Evolutionary conservation across 139 green algal species (phyloP), one percentile per base, ranked within the genome.

Genomic region (Auxenochlorella protothecoides): DNA sequence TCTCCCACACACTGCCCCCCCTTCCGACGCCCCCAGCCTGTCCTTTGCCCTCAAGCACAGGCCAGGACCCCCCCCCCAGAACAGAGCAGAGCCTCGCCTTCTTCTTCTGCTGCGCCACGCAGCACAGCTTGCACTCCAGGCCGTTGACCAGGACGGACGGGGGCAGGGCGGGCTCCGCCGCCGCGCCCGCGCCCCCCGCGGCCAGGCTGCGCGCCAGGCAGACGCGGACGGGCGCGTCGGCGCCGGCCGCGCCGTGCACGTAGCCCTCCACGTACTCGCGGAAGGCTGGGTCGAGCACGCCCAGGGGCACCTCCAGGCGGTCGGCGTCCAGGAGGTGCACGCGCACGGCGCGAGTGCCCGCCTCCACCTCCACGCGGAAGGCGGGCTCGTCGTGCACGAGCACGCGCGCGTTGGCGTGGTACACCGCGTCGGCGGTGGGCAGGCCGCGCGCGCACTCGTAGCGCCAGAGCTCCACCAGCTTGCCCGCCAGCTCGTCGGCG

Each of bases 71-170:
- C 10, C 10, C 14, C 63, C n/a, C 63, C 66, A 62, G 59, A 12
- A 57, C 10, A 13, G 14, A 59, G 57, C 13, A 60, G 4, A 63
- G 4, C 3, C 67, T 14, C 54, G 64, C 69, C 66, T 74, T 75
- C 27, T 72, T 81, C 7, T 72, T 56, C 51, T 70, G 74, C 27
- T 66, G 74, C 72, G 72, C 63, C 55, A 63, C 62, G 54, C 54
- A 71, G 60, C 69, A 68, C 52, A 80, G 67, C 65, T 98, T 97
- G 92, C 92, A 97, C 85, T 98, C 93, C 51, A 98, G 87, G 2
- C 93, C 91, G 65, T 98, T 98, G 14, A 78, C 66, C 15, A 90
- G 73, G 6, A 72, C 52, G 57, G 86, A 72, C 53, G 68, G 75
- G n/a, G 63, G 70, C 52, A 80, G 44, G 60, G 81, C 72, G 74